Evolutionary conservation across 2,329 filamentous ascomycete genomes (phyloP), one percentile per base, ranked within the genome.

Genomic region (Colletotrichum camelliae): DNA sequence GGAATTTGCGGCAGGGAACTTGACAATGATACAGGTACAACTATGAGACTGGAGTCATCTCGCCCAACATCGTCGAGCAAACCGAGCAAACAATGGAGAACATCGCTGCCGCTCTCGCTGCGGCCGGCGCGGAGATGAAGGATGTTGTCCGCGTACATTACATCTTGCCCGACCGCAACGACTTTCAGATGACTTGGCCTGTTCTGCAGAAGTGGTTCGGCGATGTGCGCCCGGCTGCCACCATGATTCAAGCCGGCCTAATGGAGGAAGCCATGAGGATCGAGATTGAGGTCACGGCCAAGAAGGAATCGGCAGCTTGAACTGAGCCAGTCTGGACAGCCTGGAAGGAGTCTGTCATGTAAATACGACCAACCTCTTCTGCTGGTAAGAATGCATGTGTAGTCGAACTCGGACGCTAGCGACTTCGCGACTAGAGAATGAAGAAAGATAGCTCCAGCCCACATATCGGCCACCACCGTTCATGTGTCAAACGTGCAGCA

Each of bases 61-160:
- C 88, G 1, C 52, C 80, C 24, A 83, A 87, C 72, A 85, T 90
- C 16, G 84, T 81, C 21, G 86, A 86, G 77, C 89, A 91, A 80
- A 81, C 89, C 0, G 87, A 90, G 76, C 89, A 91, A 79, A 85
- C 84, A 18, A 83, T 91, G 75, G 76, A 74, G 64, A 91, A 90
- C 80, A 87, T 91, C 67, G 81, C 84, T 16, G 77, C 82, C 1
- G 88, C 88, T 4, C 84, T 91, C 24, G 77, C 79, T 9, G 83
- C 86, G 18, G 89, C 88, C 1, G 87, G 85, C 5, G 83, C 85
- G 1, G 81, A 78, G 12, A 81, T 90, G 68, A 80, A 80, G 6
- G 88, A 91, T 67, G 83, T 91, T 4, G 88, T 90, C 1, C 84
- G 89, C 24, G 89, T 91, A 16, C 83, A 84, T 13, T 91, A 91